Evolutionary conservation across 2,329 filamentous ascomycete species (phyloP), one percentile per base, ranked within the genome.

Genomic region (Aspergillus sergii): DNA sequence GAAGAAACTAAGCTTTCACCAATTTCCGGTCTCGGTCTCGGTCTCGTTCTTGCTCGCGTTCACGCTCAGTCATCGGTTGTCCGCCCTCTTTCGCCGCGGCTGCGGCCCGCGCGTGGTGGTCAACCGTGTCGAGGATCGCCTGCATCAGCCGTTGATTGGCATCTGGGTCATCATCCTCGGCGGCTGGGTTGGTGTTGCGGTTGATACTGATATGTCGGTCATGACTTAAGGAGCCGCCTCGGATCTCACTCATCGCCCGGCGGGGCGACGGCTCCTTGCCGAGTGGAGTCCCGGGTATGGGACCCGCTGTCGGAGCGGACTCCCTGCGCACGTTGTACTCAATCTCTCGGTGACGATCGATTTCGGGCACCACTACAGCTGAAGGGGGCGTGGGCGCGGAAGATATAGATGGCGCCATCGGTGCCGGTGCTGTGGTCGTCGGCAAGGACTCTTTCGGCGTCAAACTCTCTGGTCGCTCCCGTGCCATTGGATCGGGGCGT

Each of bases 111-210:
- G 71, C 68, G 55, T 77, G 78, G 57, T 79, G 76, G 61, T 77
- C 76, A 11, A 80, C 75, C 2, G 79, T 80, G 59, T 80, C 79
- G 60, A 78, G 67, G 43, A 80, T 80, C 23, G 79, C 79, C 64
- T 80, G 78, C 69, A 79, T 78, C 41, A 80, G 66, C 2, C 77
- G 71, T 60, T 78, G 75, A 59, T 77, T 79, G 32, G 76, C 75
- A 63, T 79, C 79, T 2, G 75, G 75, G 34, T 75, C 78, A 36
- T 78, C 76, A 26, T 77, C 75, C 21, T 78, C 74, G 8, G 69
- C 59, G 2, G 51, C 59, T 6, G 57, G 34, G 30, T 66, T 61
- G 32, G 58, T 57, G 46, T 68, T 61, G 28, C 61, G 67, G 30
- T 72, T 61, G 58, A 68, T 60, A 46, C 68, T 69, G 54, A 66